phyloP scores from a whole-genome alignment of 1,139 yeast species.

The Torulaspora globosa region DNA sequence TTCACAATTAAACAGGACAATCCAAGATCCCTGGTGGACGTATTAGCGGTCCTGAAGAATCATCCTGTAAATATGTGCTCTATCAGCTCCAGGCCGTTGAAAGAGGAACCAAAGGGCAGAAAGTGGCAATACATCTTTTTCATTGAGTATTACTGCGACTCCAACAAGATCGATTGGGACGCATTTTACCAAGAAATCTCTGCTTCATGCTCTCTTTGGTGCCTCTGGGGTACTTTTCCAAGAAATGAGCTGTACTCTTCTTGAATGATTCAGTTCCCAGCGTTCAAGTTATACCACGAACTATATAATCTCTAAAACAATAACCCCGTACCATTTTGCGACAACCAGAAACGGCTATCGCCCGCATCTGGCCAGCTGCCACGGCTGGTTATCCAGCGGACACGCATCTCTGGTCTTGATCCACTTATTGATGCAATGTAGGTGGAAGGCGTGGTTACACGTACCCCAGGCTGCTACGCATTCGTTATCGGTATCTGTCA shows the following conservation, averaged over 20 bases:
- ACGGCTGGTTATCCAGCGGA: slow-evolving; percentile 92
- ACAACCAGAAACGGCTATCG: slow-evolving; percentile 24
- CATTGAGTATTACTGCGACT: slow-evolving; percentile 49
- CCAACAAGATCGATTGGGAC: slow-evolving; percentile 22
- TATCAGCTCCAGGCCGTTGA: slow-evolving; percentile 61
- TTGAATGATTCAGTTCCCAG: not conserved
- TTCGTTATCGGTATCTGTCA: slow-evolving; percentile 62
- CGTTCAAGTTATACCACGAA: slow-evolving; percentile 2
- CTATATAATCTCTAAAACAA: slow-evolving; percentile 2
- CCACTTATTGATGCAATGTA: slow-evolving; percentile 97
- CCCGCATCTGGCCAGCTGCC: slow-evolving; percentile 87
- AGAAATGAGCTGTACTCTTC: slow-evolving; percentile 39
- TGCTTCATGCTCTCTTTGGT: slow-evolving; percentile 33
- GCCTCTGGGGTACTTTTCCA: slow-evolving; percentile 41
- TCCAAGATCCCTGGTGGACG: slow-evolving; percentile 73
- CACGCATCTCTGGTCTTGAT: slow-evolving; percentile 94
- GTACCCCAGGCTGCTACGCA: slow-evolving; percentile 98
- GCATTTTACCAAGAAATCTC: slow-evolving; percentile 29
- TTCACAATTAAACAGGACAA: slow-evolving; percentile 64
- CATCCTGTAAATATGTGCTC: slow-evolving; percentile 63
- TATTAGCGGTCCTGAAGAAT: slow-evolving; percentile 54
- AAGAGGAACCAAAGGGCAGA: slow-evolving; percentile 18
- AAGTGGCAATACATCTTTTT: slow-evolving; percentile 83
- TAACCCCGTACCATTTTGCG: not conserved
- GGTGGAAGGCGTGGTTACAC: slow-evolving; percentile 55